Percentiles rank a stretch among this genome's conserved stretches.
phyloP scores from a whole-genome alignment of 2,329 filamentous ascomycete genomes.

The Akanthomyces uredinophilus region DNA sequence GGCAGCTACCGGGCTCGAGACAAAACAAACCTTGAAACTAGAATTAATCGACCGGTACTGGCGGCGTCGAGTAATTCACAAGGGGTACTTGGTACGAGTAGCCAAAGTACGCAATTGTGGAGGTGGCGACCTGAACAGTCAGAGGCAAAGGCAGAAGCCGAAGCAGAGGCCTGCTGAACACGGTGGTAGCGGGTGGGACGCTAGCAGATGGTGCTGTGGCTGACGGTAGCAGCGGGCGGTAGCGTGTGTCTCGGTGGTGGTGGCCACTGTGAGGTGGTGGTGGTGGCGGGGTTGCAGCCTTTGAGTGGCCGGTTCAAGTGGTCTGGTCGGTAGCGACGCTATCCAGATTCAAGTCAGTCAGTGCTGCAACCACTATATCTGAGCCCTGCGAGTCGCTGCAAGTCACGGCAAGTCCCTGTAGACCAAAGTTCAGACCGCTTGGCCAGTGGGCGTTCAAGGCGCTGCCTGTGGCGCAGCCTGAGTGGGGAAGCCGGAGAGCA shows the following conservation, averaged over 20 bases:
- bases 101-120: conserved; percentile 7
- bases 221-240: background rate
- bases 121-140: conserved; percentile 8
- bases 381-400: background rate
- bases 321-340: background rate
- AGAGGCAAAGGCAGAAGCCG: background rate
- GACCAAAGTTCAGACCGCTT: background rate
- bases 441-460: background rate
- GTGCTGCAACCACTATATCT: background rate
- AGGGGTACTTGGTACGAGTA: background rate
- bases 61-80: conserved; percentile 5
- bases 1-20: background rate
- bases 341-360: background rate
- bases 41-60: conserved; percentile 1
- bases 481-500: background rate
- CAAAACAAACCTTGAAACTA: conserved; percentile 1
- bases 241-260: background rate
- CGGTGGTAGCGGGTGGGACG: background rate
- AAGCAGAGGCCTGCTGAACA: background rate
- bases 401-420: background rate
- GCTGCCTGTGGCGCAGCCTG: conserved; percentile 3
- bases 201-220: background rate
- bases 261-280: background rate
- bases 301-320: background rate
- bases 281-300: background rate